Evolutionary conservation across 768 basidiomycete species (phyloP), one percentile per base, ranked within the genome.

Genomic region (Leccinum variicolor): DNA sequence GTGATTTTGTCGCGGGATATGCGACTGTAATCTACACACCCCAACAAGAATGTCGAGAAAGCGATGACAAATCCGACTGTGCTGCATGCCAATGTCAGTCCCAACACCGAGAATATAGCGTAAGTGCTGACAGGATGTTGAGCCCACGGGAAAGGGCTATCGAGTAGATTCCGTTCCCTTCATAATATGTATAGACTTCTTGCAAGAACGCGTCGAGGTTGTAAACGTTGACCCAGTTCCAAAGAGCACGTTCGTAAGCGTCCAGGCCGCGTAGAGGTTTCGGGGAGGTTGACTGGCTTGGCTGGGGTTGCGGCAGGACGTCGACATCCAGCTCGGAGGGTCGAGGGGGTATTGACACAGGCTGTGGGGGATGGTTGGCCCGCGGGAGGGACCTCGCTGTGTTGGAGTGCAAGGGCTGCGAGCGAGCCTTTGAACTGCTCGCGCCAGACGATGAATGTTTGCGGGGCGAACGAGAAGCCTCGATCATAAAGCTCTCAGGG

Each of bases 201-300:
- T 96, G 92, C 28, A 99, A 75, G 73, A 95, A 99, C 8, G 86
- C 87, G 67, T 99, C 97, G 39, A 99, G 81, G 69, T 99, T 98
- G 69, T 94, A 93, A 13, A 98, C 94, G 69, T 99, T 99, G 58
- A 98, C 94, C 97, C 97, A 99, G 57, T 91, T 90, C 97, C 97
- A 99, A 50, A 98, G 73, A 1, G 97, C 97, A 57, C 86, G 87
- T 72, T 99, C 94, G 66, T 91, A 87, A 13, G 85, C 84, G 66
- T 94, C 89, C 47, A 94, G 70, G 9, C 91, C 89, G 52, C 84
- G 81, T 80, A 86, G 82, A 45, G 75, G 78, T 58, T 77, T 84
- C 19, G 74, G 65, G 45, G 64, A 64, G 26, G 56, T 21, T 21
- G 63, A 62, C 11, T 56, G 66, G 55, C 64, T 65, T 45, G 67